phyloP scores from a whole-genome alignment of 495 filamentous ascomycete species.

The Neurospora sp. region DNA sequence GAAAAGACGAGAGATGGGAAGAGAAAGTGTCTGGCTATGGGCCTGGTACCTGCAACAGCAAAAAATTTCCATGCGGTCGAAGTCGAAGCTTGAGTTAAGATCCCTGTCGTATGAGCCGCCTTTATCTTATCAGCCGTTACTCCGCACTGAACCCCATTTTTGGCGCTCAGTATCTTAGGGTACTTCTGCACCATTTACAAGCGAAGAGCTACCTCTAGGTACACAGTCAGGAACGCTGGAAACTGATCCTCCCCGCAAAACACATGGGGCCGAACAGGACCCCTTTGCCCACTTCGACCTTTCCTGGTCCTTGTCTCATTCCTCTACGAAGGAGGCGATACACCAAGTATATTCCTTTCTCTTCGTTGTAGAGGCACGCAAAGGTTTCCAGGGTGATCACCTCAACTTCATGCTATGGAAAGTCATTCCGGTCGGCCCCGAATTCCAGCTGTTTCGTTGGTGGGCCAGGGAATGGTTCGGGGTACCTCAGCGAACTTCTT shows the following conservation, averaged over 20 bases:
- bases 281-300: neutral
- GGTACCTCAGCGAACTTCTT: neutral
- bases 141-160: neutral
- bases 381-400: neutral
- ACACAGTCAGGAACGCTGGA: neutral
- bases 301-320: neutral
- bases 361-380: neutral
- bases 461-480: neutral
- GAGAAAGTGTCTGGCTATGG: slow-evolving; percentile 3
- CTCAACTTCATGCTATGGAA: neutral
- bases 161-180: neutral
- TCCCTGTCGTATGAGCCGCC: neutral
- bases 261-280: neutral
- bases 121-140: neutral
- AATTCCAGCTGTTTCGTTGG: neutral
- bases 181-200: neutral
- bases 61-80: neutral
- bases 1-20: slow-evolving; percentile 5
- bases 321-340: neutral
- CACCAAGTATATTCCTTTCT: neutral
- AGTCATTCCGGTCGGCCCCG: neutral
- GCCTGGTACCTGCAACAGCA: slow-evolving; percentile 3
- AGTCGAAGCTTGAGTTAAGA: neutral
- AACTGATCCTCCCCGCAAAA: neutral
- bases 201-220: neutral